Evolutionary conservation across 139 green algal genomes (phyloP).

Genomic region (Chlamydomonas sphaeroides): DNA sequence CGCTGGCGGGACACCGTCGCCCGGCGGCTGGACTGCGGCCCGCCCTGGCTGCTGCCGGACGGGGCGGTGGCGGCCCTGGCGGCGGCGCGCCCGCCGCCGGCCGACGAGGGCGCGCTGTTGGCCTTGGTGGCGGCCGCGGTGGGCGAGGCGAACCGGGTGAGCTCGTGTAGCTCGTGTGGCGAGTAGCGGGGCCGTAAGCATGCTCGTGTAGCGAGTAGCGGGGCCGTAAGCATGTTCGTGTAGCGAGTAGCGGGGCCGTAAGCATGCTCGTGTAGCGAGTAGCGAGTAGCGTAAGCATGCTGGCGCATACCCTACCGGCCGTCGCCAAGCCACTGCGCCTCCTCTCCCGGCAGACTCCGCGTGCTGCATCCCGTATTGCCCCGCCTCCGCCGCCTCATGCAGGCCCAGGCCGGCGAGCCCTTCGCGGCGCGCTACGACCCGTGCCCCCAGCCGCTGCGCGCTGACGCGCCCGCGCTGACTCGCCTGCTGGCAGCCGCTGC

Average conservation of each 20-base stretch:
- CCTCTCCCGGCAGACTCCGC: no score
- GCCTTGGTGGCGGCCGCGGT: conserved; percentile 21
- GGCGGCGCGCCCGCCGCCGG: not conserved
- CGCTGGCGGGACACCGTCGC: conserved; percentile 66
- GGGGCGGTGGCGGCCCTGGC: conserved; percentile 22
- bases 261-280: no score
- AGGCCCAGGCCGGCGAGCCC: conserved; percentile 10
- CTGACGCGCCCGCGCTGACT: not conserved
- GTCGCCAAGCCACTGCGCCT: no score
- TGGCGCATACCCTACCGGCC: not conserved
- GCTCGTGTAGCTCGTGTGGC: no score
- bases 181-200: no score
- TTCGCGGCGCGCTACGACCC: conserved; percentile 9
- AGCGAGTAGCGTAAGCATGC: no score
- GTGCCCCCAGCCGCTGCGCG: not conserved
- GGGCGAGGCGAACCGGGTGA: conserved; percentile 1
- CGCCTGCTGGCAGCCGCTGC: not conserved
- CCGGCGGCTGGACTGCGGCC: conserved; percentile 29
- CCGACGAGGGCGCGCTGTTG: conserved; percentile 27
- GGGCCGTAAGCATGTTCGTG: no score
- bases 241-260: no score
- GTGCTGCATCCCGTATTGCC: no score
- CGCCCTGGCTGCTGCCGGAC: conserved; percentile 61
- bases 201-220: no score
- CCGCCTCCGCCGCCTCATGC: no score